phyloP scores from a whole-genome alignment of 1,139 yeast species.

The Yamadazyma dushanensis region DNA sequence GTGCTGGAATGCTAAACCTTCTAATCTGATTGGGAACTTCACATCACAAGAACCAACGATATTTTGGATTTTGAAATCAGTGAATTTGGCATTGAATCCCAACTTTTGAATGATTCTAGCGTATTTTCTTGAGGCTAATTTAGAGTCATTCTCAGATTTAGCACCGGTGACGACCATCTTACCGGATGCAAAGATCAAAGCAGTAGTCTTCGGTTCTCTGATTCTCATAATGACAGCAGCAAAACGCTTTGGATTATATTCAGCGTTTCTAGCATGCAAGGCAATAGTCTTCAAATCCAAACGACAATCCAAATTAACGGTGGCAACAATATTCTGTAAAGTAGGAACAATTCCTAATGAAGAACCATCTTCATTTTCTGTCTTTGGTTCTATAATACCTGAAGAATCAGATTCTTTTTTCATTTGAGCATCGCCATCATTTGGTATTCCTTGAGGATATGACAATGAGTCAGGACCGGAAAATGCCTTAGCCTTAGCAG shows the following conservation, averaged over 20 bases:
- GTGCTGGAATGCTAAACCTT: conserved; percentile 97
- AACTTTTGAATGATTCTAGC: conserved; percentile 97
- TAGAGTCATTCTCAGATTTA: conserved; percentile 95
- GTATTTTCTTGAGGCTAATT: conserved; percentile 93
- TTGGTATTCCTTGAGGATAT: conserved; percentile 53
- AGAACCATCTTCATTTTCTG: conserved; percentile 62
- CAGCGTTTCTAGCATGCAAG: conserved; percentile 98
- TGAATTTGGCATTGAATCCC: conserved; percentile 94
- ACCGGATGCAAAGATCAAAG: conserved; percentile 96
- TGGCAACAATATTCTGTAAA: conserved; percentile 94
- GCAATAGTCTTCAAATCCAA: conserved; percentile 96
- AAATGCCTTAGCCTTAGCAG: conserved; percentile 78
- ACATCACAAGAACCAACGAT: conserved; percentile 99
- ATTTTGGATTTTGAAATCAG: conserved; percentile 96
- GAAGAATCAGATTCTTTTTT: conserved; percentile 31
- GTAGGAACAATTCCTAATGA: conserved; percentile 96
- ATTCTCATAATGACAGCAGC: conserved; percentile 99
- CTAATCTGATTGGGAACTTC: conserved; percentile 94
- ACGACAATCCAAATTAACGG: conserved; percentile 95
- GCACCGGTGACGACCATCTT: conserved; percentile 99
- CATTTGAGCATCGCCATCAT: conserved; percentile 17
- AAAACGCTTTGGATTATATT: conserved; percentile 95
- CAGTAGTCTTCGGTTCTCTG: conserved; percentile 98
- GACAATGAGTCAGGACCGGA: conserved; percentile 67
- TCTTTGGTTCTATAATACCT: conserved; percentile 39